These are phyloP conservation scores for Scutellaria baicalensis DNA, from an alignment of 257 asterid genomes.

Conservation along the genomic window DNA sequence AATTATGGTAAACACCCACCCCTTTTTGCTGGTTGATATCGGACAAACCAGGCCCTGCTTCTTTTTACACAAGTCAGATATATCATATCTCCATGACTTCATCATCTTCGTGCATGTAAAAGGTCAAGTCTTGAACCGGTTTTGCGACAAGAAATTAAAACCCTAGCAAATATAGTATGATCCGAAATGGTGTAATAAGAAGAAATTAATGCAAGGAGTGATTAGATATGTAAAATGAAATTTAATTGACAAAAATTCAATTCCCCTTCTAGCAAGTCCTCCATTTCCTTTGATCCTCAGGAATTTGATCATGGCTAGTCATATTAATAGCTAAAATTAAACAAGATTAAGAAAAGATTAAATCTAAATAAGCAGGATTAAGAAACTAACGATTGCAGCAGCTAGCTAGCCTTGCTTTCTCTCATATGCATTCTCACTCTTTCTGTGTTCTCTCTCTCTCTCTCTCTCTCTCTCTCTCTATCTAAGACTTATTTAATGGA, in stretches of 20 bases:
- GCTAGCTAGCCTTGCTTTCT: constrained; percentile 1
- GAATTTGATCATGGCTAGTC: constrained; percentile 25
- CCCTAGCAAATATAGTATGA: background rate
- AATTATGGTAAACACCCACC: constrained; percentile 14
- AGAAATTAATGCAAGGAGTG: background rate
- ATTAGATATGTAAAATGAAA: background rate
- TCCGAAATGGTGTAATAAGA: background rate
- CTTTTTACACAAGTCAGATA: background rate
- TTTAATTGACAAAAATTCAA: background rate
- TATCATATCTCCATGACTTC: background rate
- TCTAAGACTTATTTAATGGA: constrained; percentile 28
- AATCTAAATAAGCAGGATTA: constrained; percentile 25
- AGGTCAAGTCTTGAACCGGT: background rate
- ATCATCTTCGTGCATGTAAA: constrained; percentile 14
- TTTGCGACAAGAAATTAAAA: background rate
- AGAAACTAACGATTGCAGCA: constrained; percentile 14
- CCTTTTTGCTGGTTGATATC: constrained; percentile 47
- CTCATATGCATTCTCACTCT: background rate
- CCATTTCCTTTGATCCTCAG: constrained; percentile 19
- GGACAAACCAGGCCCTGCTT: constrained; percentile 32
- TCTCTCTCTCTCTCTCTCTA: background rate
- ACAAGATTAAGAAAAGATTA: constrained; percentile 17
- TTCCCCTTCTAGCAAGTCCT: constrained; percentile 14
- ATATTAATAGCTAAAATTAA: constrained; percentile 24
- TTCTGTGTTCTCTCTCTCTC: background rate